phyloP scores from a whole-genome alignment of 805 yeast species.

The Cyberlindnera americana region DNA sequence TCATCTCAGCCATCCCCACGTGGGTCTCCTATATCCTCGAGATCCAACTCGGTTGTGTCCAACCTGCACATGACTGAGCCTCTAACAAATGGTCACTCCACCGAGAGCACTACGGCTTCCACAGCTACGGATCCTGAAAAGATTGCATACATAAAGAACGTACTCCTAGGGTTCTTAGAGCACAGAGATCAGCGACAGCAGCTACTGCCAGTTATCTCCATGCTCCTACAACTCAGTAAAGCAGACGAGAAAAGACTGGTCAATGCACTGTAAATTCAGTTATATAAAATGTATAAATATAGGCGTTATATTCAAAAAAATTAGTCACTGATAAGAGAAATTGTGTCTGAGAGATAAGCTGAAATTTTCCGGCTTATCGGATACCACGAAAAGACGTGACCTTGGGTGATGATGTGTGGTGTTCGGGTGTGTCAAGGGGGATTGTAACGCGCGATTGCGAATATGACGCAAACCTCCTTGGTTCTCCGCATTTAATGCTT shows the following conservation, averaged over 20 bases:
- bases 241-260: conserved; percentile 74
- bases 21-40: conserved; percentile 29
- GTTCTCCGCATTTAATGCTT: too few relatives aligned
- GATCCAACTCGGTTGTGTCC: conserved; percentile 36
- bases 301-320: too few relatives aligned
- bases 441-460: too few relatives aligned
- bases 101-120: background rate
- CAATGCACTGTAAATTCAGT: conserved; percentile 22
- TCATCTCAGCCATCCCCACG: conserved; percentile 15
- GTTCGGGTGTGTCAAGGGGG: conserved; percentile 3
- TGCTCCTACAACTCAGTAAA: conserved; percentile 62
- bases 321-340: background rate
- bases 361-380: background rate
- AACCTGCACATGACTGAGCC: conserved; percentile 15
- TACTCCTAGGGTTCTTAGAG: conserved; percentile 84
- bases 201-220: conserved; percentile 80
- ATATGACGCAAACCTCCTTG: too few relatives aligned
- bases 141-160: conserved; percentile 82
- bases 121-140: conserved; percentile 35
- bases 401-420: background rate
- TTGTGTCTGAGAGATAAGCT: background rate
- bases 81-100: background rate
- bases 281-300: too few relatives aligned
- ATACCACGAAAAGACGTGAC: too few relatives aligned
- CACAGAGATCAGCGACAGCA: conserved; percentile 88